phyloP scores from a whole-genome alignment of 2,329 filamentous ascomycete species.

The Colletotrichum sp. region DNA sequence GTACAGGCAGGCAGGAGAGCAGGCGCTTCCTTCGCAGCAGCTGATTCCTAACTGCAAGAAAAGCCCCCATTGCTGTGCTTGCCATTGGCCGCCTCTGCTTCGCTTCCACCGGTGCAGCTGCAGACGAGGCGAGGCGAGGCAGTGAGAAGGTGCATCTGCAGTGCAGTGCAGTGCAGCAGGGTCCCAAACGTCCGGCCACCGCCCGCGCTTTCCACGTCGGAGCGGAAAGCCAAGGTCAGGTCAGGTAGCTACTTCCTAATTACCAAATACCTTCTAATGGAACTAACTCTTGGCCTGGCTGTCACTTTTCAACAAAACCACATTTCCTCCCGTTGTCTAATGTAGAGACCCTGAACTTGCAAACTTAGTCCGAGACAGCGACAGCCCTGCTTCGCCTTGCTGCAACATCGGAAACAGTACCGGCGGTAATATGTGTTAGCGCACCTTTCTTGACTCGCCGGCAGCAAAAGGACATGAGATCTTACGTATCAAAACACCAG shows the following conservation, averaged over 20 bases:
- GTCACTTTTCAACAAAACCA: not conserved
- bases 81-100: not conserved
- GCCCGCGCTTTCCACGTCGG: not conserved
- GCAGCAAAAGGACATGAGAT: not conserved
- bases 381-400: not conserved
- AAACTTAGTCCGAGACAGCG: not conserved
- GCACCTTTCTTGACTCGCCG: constrained; percentile 5
- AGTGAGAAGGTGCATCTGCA: not conserved
- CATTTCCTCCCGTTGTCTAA: not conserved
- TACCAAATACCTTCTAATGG: not conserved
- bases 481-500: constrained; percentile 17
- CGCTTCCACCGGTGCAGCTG: not conserved
- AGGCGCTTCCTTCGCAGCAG: not conserved
- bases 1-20: not conserved
- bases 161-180: not conserved
- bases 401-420: constrained; percentile 3
- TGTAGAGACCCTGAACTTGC: not conserved
- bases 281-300: not conserved
- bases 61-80: not conserved
- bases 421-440: not conserved
- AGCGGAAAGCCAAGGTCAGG: not conserved
- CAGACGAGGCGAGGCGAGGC: not conserved
- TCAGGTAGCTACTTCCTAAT: not conserved
- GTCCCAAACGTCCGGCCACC: not conserved
- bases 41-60: not conserved